phyloP scores from a whole-genome alignment of 306 rosid species.

The Arachis stenosperma region DNA sequence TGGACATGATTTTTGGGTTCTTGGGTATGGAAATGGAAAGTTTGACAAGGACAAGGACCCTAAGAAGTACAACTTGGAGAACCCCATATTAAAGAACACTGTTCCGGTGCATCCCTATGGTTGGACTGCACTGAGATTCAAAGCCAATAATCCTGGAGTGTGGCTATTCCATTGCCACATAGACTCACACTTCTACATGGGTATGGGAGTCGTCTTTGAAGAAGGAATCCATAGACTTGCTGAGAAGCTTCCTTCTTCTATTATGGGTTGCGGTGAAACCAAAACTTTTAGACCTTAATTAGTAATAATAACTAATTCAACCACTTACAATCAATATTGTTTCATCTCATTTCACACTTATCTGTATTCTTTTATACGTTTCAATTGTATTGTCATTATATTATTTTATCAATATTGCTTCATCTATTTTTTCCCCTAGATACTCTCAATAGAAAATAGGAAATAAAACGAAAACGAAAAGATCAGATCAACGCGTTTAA shows the following conservation, averaged over 20 bases:
- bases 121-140: conserved; percentile 90
- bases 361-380: too few relatives aligned
- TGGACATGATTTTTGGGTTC: conserved; percentile 65
- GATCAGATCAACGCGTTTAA: too few relatives aligned
- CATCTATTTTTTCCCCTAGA: too few relatives aligned
- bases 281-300: conserved; percentile 48
- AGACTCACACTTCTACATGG: conserved; percentile 85
- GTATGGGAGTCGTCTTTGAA: conserved; percentile 88
- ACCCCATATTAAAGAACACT: conserved; percentile 86
- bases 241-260: conserved; percentile 65
- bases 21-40: conserved; percentile 55
- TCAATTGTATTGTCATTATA: too few relatives aligned
- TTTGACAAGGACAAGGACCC: conserved; percentile 55
- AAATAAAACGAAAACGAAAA: too few relatives aligned
- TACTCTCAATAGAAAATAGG: too few relatives aligned
- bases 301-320: too few relatives aligned
- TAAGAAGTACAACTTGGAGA: conserved; percentile 63
- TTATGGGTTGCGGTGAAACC: conserved; percentile 80
- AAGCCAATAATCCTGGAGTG: conserved; percentile 76
- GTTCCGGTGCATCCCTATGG: conserved; percentile 73
- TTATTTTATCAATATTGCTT: too few relatives aligned
- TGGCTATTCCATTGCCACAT: conserved; percentile 97
- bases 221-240: conserved; percentile 70
- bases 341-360: too few relatives aligned
- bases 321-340: too few relatives aligned